These are phyloP conservation scores for Ophiostoma perfectum DNA, from an alignment of 2,329 filamentous ascomycete genomes.

Conservation along the genomic window DNA sequence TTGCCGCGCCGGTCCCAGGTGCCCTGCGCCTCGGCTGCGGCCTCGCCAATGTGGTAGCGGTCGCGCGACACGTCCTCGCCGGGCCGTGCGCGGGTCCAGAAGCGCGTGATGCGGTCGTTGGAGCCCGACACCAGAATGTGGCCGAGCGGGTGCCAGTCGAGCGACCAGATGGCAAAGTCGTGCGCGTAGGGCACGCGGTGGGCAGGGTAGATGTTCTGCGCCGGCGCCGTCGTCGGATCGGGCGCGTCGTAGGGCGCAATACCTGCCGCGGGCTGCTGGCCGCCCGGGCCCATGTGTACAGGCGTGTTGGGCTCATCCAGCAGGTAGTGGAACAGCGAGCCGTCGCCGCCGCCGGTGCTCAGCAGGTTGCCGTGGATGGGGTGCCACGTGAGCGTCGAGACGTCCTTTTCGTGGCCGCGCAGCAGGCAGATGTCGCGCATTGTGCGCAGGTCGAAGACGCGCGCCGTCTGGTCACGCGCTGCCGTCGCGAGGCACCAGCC, in stretches of 20 bases:
- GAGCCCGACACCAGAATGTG: conserved; percentile 94
- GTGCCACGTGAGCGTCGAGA: conserved; percentile 89
- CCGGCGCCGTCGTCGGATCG: conserved; percentile 71
- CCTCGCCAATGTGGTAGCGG: conserved; percentile 90
- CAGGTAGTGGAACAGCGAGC: conserved; percentile 88
- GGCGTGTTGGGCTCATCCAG: conserved; percentile 90
- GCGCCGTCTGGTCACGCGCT: conserved; percentile 84
- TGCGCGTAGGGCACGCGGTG: conserved; percentile 85
- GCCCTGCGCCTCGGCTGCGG: conserved; percentile 88
- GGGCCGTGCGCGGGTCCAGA: conserved; percentile 88
- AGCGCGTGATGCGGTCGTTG: conserved; percentile 92
- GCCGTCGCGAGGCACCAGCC: conserved; percentile 85
- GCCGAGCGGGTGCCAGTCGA: conserved; percentile 95
- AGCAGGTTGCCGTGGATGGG: conserved; percentile 85
- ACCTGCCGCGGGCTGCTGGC: conserved; percentile 49
- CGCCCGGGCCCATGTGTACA: conserved; percentile 48
- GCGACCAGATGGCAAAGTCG: conserved; percentile 92
- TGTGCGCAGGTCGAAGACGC: conserved; percentile 92
- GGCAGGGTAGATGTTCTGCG: conserved; percentile 87
- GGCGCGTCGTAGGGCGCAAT: conserved; percentile 79
- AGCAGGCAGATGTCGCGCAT: conserved; percentile 96
- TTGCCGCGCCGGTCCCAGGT: conserved; percentile 81
- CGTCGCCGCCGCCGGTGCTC: conserved; percentile 84
- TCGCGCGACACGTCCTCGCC: conserved; percentile 82
- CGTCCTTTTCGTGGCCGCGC: conserved; percentile 92